Evolutionary conservation across 768 basidiomycete genomes (phyloP), one percentile per base, ranked within the genome.

Genomic region (Termitomyces sp.): DNA sequence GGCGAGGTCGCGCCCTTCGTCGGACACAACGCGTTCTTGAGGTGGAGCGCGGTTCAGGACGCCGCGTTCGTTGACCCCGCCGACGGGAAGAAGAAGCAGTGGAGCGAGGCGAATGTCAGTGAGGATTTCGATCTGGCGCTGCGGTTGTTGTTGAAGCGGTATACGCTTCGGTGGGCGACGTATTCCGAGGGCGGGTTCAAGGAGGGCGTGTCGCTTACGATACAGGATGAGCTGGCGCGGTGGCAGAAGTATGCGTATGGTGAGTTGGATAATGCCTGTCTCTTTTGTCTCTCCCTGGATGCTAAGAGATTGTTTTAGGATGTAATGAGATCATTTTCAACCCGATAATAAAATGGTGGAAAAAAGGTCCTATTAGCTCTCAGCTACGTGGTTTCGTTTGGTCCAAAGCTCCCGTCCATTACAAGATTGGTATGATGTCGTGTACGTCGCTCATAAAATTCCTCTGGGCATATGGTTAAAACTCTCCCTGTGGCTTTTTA

Each of bases 41-140:
- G 93, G 10, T 95, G 92, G 93, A 82, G 82, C 2, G 93, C 93
- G 1, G 78, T 94, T 7, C 92, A 95, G 71, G 93, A 94, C 62
- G 91, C 91, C 0, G 82, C 87, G 12, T 88, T 89, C 57, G 71
- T 84, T 46, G 89, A 93, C 66, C 72, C 76, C 0, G 80, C 76
- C 0, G 88, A 90, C 65, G 82, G 82, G 13, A 74, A 77, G 61
- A 77, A 73, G 74, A 90, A 87, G 73, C 83, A 87, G 61, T 92
- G 90, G 91, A 75, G 73, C 5, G 91, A 93, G 72, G 74, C 76
- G 35, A 91, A 90, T 72, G 90, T 89, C 5, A 88, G 86, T 26
- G 90, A 93, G 67, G 91, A 91, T 70, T 92, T 91, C 67, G 87
- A 90, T 71, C 80, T 91, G 71, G 88, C 89, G 1, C 72, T 89